Evolutionary conservation across 1,284 basidiomycete species (phyloP), one percentile per base, ranked within the genome.

Genomic region (Trametes versicolor): DNA sequence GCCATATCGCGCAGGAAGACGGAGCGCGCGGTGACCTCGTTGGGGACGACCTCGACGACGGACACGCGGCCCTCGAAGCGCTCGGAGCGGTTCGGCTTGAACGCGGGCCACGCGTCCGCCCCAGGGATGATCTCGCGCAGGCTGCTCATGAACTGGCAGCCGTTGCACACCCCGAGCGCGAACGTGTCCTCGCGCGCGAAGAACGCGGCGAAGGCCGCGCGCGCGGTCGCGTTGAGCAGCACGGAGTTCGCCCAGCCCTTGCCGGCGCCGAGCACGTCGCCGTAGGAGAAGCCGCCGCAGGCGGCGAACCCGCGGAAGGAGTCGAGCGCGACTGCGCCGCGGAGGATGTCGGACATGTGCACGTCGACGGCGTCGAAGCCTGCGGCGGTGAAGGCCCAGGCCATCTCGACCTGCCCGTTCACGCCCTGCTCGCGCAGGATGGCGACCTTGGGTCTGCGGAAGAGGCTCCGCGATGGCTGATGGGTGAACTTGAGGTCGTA

Each of bases 371-470:
- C 91, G 67, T 94, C 91, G 77, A 99, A 99, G 8, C 98, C 98
- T 19, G 97, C 97, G 0, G 87, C 91, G 32, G 90, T 85, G 82
- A 99, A 99, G 15, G 96, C 89, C 95, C 95, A 99, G 0, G 94
- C 98, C 97, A 99, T 99, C 83, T 99, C 97, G 54, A 96, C 84
- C 65, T 99, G 96, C 1, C 98, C 97, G 76, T 99, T 99, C 69
- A 99, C 97, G 71, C 97, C 98, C 78, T 99, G 97, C 78, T 99
- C 97, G 59, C 98, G 92, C 47, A 99, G 85, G 70, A 99, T 96
- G 36, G 96, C 97, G 21, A 99, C 95, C 75, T 90, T 93, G 9
- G 97, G 98, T 1, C 93, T 86, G 51, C 79, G 77, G 63, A 82
- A 78, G 48, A 83, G 75, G 53, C 41, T 69, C 56, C 69, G 80